Base-by-base conservation (phyloP, 345 rosid genomes). In the Lepidium sativum region DNA sequence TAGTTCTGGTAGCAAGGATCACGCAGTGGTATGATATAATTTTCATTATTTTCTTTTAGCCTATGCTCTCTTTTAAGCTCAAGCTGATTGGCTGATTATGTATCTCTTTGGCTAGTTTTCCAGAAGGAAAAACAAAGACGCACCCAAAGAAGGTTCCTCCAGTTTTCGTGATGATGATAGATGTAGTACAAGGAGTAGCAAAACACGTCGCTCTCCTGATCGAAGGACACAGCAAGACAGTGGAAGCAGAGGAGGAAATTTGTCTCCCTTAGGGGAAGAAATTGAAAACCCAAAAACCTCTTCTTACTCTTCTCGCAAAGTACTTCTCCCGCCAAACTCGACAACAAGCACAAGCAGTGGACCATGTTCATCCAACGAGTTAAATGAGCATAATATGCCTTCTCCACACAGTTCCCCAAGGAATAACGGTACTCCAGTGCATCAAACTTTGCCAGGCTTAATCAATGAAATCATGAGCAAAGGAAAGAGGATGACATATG, bases 381-480 rank as follows among this genome's bases (percentile, higher is more conserved):
- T 76, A 65, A 80, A 80, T 55, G 87, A 84, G 65, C 86, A 76
- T 73, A 84, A 71, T 72, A 62, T 69, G 68, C 82, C 89, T 45
- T 86, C 85, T 42, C 54, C 83, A n/a, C 88, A 67, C 33, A 65
- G 69, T 76, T 83, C 95, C 29, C 92, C 92, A 2, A 78, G 80
- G 77, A 80, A 78, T 63, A 61, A 60, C 23, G 73, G 59, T 42
- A 80, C 70, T 60, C 82, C 83, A 51, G 84, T 78, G 54, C 86
- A 80, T 79, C 89, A 76, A 58, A 90, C 99, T 20, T 78, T 94
- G 76, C 95, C 99, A 25, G 97, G 88, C 33, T 75, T 91, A 80
- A 86, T 95, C 64, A 86, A 83, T 74, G 95, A 91, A 65, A 95
- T 95, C 50, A 86, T 91, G 98, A 84, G 91, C 83, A 84, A 86